Conservation (phyloP, 1,139 yeast species). For the Nakaseomyces uthaithaninus region DNA sequence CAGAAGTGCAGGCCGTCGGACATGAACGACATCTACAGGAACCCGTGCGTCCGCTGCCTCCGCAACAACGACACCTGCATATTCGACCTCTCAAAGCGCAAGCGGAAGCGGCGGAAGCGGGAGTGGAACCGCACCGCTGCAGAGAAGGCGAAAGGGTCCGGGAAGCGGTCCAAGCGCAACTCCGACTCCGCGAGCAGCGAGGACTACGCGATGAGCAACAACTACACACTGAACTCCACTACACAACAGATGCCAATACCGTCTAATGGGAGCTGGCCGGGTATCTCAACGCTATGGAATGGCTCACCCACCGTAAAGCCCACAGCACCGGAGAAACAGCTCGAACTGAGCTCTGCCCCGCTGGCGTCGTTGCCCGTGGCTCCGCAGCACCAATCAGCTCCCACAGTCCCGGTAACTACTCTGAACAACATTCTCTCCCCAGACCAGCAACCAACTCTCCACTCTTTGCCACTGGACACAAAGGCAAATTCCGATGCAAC, state of each 20-base stretch:
- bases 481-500: background rate
- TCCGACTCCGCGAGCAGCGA: background rate
- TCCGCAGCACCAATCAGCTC: background rate
- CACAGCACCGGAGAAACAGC: too few relatives aligned
- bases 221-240: background rate
- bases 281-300: background rate
- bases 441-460: background rate
- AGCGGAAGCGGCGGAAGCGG: constrained; percentile 38
- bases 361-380: background rate
- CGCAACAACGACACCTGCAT: constrained; percentile 59
- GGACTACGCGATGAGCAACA: background rate
- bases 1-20: constrained; percentile 77
- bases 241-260: constrained; percentile 1
- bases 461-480: background rate
- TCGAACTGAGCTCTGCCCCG: too few relatives aligned
- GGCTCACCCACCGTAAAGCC: too few relatives aligned
- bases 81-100: constrained; percentile 53
- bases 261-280: constrained; percentile 2
- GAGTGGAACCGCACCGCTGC: constrained; percentile 35
- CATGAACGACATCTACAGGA: constrained; percentile 42
- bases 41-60: constrained; percentile 69
- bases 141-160: constrained; percentile 21
- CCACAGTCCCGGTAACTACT: background rate
- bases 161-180: background rate
- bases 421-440: constrained; percentile 1